These are phyloP conservation scores for Podaxis sp. DNA, from an alignment of 768 basidiomycete species.

Conservation along the genomic window DNA sequence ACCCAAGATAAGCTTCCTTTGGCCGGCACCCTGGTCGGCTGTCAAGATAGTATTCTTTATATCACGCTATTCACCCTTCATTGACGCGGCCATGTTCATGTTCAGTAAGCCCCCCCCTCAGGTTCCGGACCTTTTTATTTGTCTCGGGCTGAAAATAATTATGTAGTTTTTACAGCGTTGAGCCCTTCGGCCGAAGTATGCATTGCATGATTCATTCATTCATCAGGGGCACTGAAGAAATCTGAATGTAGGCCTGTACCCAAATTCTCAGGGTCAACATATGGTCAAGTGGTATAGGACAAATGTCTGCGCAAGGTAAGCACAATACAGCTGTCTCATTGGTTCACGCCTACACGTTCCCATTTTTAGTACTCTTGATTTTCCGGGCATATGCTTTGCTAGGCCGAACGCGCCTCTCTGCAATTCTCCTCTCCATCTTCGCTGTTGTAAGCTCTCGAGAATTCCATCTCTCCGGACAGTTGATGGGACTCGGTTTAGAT, in stretches of 20 bases:
- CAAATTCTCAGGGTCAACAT: background rate
- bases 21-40: background rate
- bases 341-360: background rate
- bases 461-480: background rate
- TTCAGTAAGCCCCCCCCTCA: background rate
- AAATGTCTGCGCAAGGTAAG: background rate
- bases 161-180: background rate
- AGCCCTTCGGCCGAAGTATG: background rate
- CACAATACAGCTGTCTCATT: background rate
- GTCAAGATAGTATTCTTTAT: conserved; percentile 4
- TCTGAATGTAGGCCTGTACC: background rate
- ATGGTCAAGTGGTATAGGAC: background rate
- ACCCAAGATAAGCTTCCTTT: conserved; percentile 1
- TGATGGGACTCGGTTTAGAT: background rate
- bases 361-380: background rate
- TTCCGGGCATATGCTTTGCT: background rate
- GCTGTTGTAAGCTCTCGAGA: background rate
- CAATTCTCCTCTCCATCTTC: background rate
- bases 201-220: background rate
- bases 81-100: background rate
- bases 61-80: conserved; percentile 3
- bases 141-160: background rate
- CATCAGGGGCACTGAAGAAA: background rate
- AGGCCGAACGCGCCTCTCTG: background rate
- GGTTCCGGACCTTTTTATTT: too few relatives aligned